Conservation (phyloP, 75 land plant species). For the Pinus taeda region DNA sequence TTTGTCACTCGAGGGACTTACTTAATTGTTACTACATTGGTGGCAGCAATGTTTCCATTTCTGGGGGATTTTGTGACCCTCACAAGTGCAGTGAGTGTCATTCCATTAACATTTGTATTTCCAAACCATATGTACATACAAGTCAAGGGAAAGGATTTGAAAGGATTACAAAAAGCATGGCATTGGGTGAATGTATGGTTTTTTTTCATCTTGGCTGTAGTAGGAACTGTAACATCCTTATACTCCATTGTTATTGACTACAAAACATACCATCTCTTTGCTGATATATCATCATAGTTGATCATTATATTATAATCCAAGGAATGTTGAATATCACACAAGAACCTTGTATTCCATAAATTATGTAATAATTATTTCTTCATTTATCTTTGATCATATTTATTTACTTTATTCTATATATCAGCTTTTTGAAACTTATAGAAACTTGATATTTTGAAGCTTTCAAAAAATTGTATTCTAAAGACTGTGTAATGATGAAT, state of each 20-base stretch:
- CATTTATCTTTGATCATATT: too few species aligned
- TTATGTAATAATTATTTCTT: too few species aligned
- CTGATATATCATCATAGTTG: conserved; percentile 35
- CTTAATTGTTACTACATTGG: conserved; percentile 50
- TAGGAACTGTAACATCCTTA: conserved; percentile 49
- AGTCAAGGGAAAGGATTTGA: conserved; percentile 48
- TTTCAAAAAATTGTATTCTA: too few species aligned
- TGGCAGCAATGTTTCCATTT: conserved; percentile 73
- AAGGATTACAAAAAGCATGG: conserved; percentile 45
- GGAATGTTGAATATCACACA: too few species aligned
- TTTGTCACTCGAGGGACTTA: conserved; percentile 59
- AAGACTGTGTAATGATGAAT: too few species aligned
- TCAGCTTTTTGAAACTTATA: too few species aligned
- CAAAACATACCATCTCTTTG: conserved; percentile 59
- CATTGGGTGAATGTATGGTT: conserved; percentile 69
- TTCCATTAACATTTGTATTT: conserved; percentile 74
- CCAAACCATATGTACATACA: conserved; percentile 81
- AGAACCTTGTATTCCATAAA: too few species aligned
- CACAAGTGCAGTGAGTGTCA: conserved; percentile 68
- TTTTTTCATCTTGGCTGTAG: conserved; percentile 39
- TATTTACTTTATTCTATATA: too few species aligned
- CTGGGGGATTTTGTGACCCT: conserved; percentile 80
- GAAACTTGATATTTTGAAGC: too few species aligned
- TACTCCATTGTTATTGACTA: conserved; percentile 66
- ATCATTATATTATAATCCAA: too few species aligned